Percentiles rank a stretch among this genome's conserved stretches.
These are phyloP conservation scores for Entomophthora muscae DNA, from an alignment of 371 early-diverging fungal species.

Conservation along the genomic window DNA sequence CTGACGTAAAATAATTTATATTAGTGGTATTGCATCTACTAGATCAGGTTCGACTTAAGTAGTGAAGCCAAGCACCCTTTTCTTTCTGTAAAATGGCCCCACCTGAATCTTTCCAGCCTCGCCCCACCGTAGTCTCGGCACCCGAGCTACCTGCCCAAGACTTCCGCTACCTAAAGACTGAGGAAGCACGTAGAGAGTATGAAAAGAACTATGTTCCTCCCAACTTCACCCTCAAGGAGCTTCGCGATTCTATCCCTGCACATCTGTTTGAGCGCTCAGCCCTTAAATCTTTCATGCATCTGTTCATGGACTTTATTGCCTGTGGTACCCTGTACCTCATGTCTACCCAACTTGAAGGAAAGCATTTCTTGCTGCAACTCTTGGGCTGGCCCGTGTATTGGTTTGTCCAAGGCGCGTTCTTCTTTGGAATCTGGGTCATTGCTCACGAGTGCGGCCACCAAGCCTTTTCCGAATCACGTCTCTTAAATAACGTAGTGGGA, in stretches of 20 bases:
- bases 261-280: slow-evolving; percentile 70
- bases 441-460: slow-evolving; percentile 81
- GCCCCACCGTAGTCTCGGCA: not conserved
- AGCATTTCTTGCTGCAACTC: slow-evolving; percentile 16
- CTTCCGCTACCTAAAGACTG: not conserved
- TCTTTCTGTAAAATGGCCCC: too few relatives aligned
- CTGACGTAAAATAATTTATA: too few relatives aligned
- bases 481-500: slow-evolving; percentile 61
- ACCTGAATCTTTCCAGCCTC: not conserved
- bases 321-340: slow-evolving; percentile 19
- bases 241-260: slow-evolving; percentile 65
- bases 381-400: slow-evolving; percentile 60
- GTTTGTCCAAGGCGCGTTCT: slow-evolving; percentile 55
- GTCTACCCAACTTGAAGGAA: slow-evolving; percentile 15
- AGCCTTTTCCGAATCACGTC: slow-evolving; percentile 52
- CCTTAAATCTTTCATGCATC: slow-evolving; percentile 45
- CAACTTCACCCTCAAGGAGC: slow-evolving; percentile 64
- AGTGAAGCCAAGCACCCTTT: too few relatives aligned
- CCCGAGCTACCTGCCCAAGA: not conserved
- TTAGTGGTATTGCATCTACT: too few relatives aligned
- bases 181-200: not conserved
- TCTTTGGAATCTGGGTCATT: slow-evolving; percentile 73
- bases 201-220: slow-evolving; percentile 17
- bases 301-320: slow-evolving; percentile 41
- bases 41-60: too few relatives aligned